Evolutionary conservation across 768 basidiomycete species (phyloP), one percentile per base, ranked within the genome.

Genomic region (Floccularia luteovirens): DNA sequence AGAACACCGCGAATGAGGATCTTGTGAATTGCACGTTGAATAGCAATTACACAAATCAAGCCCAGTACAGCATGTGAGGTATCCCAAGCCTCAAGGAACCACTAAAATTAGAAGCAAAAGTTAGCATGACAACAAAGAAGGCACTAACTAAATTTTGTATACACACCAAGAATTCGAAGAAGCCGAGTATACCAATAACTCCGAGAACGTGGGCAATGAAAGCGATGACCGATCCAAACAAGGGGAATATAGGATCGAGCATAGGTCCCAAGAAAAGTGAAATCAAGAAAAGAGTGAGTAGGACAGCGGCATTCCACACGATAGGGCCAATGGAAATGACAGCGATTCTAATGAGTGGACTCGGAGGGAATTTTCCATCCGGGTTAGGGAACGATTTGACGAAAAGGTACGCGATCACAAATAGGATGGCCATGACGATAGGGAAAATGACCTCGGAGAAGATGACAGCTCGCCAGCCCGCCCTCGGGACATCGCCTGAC

Each of bases 131-230:
- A 45, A 16, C 7, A 25, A 33, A 5, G 27, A 28, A 20, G 11
- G 27, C 19, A 43, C 3, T 44, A n/a, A n/a, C n/a, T n/a, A n/a
- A n/a, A n/a, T n/a, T n/a, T n/a, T 28, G 39, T 43, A 20, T 16
- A 70, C 85, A 52, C 58, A 92, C 89, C 60, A 96, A 69, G 67
- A 99, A 90, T 60, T 99, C 94, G 52, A 98, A 96, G 75, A 94
- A 94, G 7, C 75, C 92, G 44, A 98, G 60, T 73, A 90, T 80
- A 25, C 94, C 96, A 24, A 94, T 45, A 16, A 86, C 79, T 30
- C 90, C 84, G 12, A 88, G 67, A 24, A 75, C 52, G 58, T 98
- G 96, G 0, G 90, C 91, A 31, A 91, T 77, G 49, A 83, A 82
- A 6, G 96, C 94, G 72, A 96, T 93, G 44, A 82, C 71, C 2